Evolutionary conservation across 2,329 filamentous ascomycete genomes (phyloP), one percentile per base, ranked within the genome.

Genomic region (Dichotomopilus funicola): DNA sequence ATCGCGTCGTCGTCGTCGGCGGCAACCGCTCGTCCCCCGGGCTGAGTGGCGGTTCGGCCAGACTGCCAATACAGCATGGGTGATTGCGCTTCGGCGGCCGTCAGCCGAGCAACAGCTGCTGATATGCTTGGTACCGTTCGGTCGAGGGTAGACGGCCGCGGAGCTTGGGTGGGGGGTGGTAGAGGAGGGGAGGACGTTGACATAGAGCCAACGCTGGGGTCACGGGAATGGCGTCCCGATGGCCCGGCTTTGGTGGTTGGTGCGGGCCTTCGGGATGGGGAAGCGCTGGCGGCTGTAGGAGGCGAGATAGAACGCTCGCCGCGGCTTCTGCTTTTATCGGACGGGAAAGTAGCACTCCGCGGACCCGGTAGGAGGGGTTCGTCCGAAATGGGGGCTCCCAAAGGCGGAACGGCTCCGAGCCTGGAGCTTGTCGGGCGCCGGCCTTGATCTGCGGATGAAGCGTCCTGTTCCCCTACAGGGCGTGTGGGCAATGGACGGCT

Each of bases 61-160:
- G 76, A 75, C 40, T 78, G 73, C 75, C 78, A 81, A 31, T 70
- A 63, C 19, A 67, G 62, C 2, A 57, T 59, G 8, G 61, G 57
- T 6, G 65, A 62, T n/a, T 57, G 61, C 3, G 51, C 40, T n/a
- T 68, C 66, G 5, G 55, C 51, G 1, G 65, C 64, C 31, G 63
- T 59, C 12, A 65, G 58, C 11, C 63, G 63, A 1, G 57, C 54
- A 35, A 64, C 58, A 1, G 63, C 49, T 7, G 61, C 62, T 9
- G 63, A 60, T 9, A 60, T 54, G 53, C 55, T 55, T 7, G 65
- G 55, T 34, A 63, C 59, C 27, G 63, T 59, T 41, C 64, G 59
- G 6, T 67, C 64, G n/a, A 63, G 53, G 8, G 62, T 51, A n/a
- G 46, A 49, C 8, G 42, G 27, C 54, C 51, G 61, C 55, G 13